Conservation (phyloP, 1,284 basidiomycete species). For the Ustilago cynodontis region DNA sequence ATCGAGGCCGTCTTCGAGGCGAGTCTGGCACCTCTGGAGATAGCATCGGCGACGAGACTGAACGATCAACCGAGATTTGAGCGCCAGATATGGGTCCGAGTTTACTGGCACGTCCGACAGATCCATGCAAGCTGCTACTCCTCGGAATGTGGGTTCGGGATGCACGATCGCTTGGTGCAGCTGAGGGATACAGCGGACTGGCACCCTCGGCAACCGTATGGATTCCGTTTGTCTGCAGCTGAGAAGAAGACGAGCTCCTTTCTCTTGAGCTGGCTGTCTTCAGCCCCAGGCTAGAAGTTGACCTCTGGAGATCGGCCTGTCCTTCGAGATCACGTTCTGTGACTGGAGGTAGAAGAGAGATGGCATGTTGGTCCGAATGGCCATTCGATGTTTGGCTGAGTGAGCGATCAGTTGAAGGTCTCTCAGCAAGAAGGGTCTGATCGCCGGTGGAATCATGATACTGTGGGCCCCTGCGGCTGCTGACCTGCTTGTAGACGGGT, state of each 20-base stretch:
- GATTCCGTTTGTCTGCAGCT: background rate
- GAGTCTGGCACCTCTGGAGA: conserved; percentile 2
- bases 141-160: conserved; percentile 20
- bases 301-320: background rate
- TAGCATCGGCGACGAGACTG: conserved; percentile 1
- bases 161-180: background rate
- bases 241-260: conserved; percentile 2
- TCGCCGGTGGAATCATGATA: conserved; percentile 15
- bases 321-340: conserved; percentile 30
- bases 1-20: conserved; percentile 30
- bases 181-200: background rate
- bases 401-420: background rate
- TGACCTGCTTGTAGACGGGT: conserved; percentile 37
- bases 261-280: background rate
- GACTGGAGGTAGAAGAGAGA: conserved; percentile 24
- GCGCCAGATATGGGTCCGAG: background rate
- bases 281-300: background rate
- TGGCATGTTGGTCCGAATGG: conserved; percentile 1
- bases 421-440: background rate
- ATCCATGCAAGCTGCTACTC: conserved; percentile 41
- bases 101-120: conserved; percentile 11
- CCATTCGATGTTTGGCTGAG: background rate
- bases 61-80: background rate
- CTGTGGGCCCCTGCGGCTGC: conserved; percentile 36
- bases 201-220: background rate